phyloP scores from a whole-genome alignment of 2,329 filamentous ascomycete genomes.

The Nectriaceae sp. region DNA sequence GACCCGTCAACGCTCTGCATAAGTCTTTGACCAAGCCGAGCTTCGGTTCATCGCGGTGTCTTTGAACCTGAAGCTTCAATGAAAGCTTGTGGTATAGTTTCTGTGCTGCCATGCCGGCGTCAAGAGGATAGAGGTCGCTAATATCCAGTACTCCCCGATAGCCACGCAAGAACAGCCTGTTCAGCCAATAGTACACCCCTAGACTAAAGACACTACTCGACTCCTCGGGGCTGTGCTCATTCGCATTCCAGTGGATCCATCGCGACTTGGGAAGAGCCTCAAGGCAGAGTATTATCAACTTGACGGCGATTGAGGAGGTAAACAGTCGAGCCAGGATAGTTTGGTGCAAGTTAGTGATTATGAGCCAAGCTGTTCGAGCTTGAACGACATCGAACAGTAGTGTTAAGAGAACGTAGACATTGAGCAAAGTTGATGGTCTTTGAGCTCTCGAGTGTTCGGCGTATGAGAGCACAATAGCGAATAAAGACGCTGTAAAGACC shows the following conservation, averaged over 20 bases:
- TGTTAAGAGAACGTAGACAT: conserved; percentile 42
- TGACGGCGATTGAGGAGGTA: conserved; percentile 37
- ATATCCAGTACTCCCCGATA: conserved; percentile 35
- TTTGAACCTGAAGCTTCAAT: conserved; percentile 24
- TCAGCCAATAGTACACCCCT: conserved; percentile 37
- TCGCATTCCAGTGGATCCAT: conserved; percentile 40
- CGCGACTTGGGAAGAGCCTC: conserved; percentile 41
- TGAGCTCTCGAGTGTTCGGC: conserved; percentile 39
- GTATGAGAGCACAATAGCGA: conserved; percentile 34
- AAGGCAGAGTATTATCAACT: conserved; percentile 35
- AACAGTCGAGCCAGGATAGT: conserved; percentile 33
- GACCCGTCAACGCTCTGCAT: conserved; percentile 32
- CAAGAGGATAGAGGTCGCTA: conserved; percentile 38
- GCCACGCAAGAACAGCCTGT: conserved; percentile 37
- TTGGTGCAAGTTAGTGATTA: conserved; percentile 16
- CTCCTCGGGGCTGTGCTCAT: conserved; percentile 41
- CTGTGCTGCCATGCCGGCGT: conserved; percentile 27
- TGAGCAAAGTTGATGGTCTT: conserved; percentile 46
- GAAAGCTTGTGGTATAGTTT: conserved; percentile 20
- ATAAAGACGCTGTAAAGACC: conserved; percentile 29
- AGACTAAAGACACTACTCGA: conserved; percentile 36
- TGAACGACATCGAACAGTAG: conserved; percentile 46
- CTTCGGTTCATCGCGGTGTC: conserved; percentile 18
- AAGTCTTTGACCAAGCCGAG: conserved; percentile 34
- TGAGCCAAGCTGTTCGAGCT: conserved; percentile 45